phyloP scores from a whole-genome alignment of 352 stramenopile species.

The Aphanomyces euteiches region DNA sequence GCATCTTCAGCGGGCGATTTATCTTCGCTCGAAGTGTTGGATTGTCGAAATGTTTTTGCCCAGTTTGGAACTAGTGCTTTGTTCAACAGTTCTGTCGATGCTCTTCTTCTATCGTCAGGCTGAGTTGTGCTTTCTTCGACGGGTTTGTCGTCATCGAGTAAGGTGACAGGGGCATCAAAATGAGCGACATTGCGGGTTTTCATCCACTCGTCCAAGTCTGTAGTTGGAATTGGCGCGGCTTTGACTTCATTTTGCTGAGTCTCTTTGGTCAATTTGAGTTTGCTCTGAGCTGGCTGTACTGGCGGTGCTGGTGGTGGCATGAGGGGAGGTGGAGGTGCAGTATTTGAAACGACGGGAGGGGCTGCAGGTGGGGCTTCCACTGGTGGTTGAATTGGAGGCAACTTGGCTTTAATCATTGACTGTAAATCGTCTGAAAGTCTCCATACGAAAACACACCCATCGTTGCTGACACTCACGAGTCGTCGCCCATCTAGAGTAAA shows the following conservation, averaged over 20 bases:
- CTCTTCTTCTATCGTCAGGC: no score
- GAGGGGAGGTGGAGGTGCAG: conserved; percentile 37
- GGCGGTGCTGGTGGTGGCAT: conserved; percentile 37
- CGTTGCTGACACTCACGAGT: conserved; percentile 74
- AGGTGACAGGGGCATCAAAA: neutral
- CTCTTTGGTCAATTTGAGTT: neutral
- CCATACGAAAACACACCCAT: conserved; percentile 89
- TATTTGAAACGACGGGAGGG: conserved; percentile 31
- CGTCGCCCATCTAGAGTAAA: conserved; percentile 85
- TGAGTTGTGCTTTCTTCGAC: neutral
- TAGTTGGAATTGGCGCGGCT: conserved; percentile 44
- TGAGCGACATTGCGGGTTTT: conserved; percentile 48
- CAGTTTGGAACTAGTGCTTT: conserved; percentile 6
- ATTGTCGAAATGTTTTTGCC: conserved; percentile 10
- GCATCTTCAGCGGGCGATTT: conserved; percentile 2
- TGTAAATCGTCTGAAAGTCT: conserved; percentile 73
- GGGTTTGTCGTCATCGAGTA: neutral
- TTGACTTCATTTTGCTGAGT: conserved; percentile 39
- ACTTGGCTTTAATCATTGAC: conserved; percentile 50
- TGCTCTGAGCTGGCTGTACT: neutral
- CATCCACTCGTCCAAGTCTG: conserved; percentile 65
- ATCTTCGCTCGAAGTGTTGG: neutral
- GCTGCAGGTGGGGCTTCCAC: conserved; percentile 32
- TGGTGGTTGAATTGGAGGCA: neutral
- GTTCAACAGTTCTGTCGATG: neutral